Evolutionary conservation across 2,329 filamentous ascomycete species (phyloP).

Genomic region (Epichloe amarillans): DNA sequence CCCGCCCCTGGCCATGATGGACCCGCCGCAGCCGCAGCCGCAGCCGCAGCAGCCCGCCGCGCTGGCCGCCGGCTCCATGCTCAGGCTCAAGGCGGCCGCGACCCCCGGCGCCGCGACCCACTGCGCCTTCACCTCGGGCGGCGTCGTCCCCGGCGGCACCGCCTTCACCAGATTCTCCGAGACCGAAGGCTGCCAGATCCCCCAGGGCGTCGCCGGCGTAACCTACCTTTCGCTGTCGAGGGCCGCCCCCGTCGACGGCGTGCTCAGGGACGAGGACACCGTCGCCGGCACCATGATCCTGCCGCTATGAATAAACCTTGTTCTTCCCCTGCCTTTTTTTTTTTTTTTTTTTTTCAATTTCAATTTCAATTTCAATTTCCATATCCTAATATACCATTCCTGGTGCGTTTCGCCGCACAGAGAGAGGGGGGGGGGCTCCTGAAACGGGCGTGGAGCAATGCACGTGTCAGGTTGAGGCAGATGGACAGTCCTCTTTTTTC

Average conservation of each 20-base stretch:
- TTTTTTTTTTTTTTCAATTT: not conserved
- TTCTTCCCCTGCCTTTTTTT: not conserved
- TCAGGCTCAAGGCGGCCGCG: conserved; percentile 35
- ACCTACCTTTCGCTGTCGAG: conserved; percentile 55
- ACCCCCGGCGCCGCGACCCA: conserved; percentile 31
- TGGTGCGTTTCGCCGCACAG: too few species aligned
- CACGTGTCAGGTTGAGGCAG: too few species aligned
- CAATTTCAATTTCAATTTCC: too few species aligned
- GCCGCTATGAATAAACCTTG: conserved; percentile 19
- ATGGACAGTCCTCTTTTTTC: too few species aligned
- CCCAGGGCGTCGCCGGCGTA: conserved; percentile 44
- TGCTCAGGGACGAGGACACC: conserved; percentile 47
- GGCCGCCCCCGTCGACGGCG: conserved; percentile 32
- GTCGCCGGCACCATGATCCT: conserved; percentile 52
- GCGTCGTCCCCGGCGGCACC: conserved; percentile 40
- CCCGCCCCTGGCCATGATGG: conserved; percentile 37
- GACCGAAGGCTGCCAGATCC: conserved; percentile 43
- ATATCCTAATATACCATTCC: too few species aligned
- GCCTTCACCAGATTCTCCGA: conserved; percentile 43
- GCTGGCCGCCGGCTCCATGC: conserved; percentile 17
- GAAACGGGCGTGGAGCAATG: too few species aligned
- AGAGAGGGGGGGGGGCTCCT: too few species aligned
- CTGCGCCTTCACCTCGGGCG: conserved; percentile 56
- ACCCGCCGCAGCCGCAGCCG: conserved; percentile 8
- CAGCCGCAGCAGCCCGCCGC: conserved; percentile 16